Evolutionary conservation across 768 basidiomycete species (phyloP).

Genomic region (Rhizopogon vinicolor): DNA sequence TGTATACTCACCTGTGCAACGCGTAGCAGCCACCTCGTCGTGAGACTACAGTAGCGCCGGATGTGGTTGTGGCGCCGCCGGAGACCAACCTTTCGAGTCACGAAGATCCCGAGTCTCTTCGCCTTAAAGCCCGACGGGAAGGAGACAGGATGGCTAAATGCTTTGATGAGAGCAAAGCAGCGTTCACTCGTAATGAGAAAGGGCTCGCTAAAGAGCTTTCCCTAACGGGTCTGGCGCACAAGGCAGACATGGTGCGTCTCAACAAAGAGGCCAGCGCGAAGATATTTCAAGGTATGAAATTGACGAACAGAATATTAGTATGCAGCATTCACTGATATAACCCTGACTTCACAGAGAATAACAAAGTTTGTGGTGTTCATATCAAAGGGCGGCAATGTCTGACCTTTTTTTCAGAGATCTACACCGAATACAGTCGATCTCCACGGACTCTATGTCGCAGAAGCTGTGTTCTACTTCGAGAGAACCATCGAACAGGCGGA

Average conservation of each 20-base stretch:
- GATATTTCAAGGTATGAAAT: slow-evolving; percentile 66
- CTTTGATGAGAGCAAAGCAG: slow-evolving; percentile 51
- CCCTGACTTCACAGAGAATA: background rate
- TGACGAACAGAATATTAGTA: slow-evolving; percentile 9
- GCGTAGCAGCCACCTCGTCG: background rate
- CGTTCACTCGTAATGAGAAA: slow-evolving; percentile 64
- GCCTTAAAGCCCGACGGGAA: slow-evolving; percentile 66
- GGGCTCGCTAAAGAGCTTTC: slow-evolving; percentile 74
- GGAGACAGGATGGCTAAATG: slow-evolving; percentile 65
- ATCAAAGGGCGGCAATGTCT: background rate
- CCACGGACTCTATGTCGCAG: slow-evolving; percentile 84
- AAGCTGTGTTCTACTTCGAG: slow-evolving; percentile 67
- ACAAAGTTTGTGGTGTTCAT: background rate
- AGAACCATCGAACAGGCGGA: slow-evolving; percentile 52
- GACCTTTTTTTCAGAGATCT: slow-evolving; percentile 13
- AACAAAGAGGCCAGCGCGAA: slow-evolving; percentile 76
- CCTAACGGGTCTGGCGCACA: slow-evolving; percentile 71
- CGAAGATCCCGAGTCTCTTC: slow-evolving; percentile 46
- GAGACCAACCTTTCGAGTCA: background rate
- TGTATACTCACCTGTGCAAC: background rate
- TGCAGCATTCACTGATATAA: background rate
- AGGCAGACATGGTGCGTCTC: slow-evolving; percentile 63
- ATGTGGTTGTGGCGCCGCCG: no score
- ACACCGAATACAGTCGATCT: slow-evolving; percentile 70
- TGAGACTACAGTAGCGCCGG: no score